Evolutionary conservation across 2,329 filamentous ascomycete genomes (phyloP).

Genomic region (Colletotrichum horii): DNA sequence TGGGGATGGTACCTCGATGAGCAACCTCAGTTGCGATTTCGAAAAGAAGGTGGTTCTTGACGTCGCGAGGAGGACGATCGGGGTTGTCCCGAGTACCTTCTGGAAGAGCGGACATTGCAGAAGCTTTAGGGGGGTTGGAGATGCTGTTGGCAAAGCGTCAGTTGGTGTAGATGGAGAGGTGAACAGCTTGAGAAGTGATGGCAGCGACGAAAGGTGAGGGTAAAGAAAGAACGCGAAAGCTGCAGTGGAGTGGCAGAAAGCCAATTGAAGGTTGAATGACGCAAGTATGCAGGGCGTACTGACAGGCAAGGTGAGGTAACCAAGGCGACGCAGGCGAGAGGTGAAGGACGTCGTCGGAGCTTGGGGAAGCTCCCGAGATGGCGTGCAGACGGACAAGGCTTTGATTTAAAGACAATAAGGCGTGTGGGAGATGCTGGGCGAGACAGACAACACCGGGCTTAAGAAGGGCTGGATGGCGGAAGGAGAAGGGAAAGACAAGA

Average conservation of each 20-base stretch:
- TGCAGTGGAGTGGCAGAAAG: not conserved
- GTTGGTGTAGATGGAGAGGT: not conserved
- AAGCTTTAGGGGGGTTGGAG: not conserved
- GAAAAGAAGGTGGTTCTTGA: constrained; percentile 95
- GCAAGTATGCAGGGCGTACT: constrained; percentile 14
- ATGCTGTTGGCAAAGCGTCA: not conserved
- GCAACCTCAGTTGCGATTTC: constrained; percentile 97
- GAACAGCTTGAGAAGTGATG: not conserved
- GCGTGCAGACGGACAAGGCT: constrained; percentile 11
- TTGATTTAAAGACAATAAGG: constrained; percentile 16
- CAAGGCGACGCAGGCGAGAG: constrained; percentile 14
- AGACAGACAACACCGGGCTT: not conserved
- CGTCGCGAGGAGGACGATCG: constrained; percentile 61
- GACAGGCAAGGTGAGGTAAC: constrained; percentile 4
- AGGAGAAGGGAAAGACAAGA: not conserved
- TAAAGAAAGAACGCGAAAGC: not conserved
- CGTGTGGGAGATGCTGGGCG: not conserved
- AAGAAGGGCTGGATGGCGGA: not conserved
- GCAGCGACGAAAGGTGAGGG: not conserved
- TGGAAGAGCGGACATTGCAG: constrained; percentile 8
- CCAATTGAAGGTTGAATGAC: constrained; percentile 13
- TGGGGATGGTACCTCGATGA: constrained; percentile 75
- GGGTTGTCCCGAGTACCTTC: constrained; percentile 15
- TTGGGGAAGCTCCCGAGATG: constrained; percentile 14
- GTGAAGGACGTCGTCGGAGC: not conserved